Percentiles rank a stretch among this genome's conserved stretches.
Conservation (phyloP, 768 basidiomycete species). For the Mycena rosella region DNA sequence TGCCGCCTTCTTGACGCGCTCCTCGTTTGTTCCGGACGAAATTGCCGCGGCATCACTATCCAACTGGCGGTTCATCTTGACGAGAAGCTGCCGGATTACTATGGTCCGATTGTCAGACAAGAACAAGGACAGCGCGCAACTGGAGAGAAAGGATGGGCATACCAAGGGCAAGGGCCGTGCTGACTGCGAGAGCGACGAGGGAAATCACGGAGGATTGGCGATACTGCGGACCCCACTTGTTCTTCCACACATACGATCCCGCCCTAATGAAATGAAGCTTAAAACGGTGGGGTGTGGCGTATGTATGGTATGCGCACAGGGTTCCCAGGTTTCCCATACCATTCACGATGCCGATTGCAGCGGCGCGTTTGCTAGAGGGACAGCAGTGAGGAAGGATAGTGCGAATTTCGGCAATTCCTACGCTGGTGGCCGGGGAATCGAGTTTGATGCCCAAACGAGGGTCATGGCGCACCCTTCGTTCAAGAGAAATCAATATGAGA, state of each 20-base stretch:
- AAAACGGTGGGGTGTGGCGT: background rate
- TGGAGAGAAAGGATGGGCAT: constrained; percentile 18
- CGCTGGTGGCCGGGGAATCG: constrained; percentile 60
- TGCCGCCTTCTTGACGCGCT: constrained; percentile 61
- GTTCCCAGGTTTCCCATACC: constrained; percentile 59
- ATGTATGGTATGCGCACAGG: constrained; percentile 43
- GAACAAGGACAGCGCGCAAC: background rate
- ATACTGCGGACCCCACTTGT: constrained; percentile 57
- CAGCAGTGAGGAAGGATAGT: background rate
- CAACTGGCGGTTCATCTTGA: constrained; percentile 54
- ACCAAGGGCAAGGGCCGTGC: constrained; percentile 51
- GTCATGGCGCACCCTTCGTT: constrained; percentile 52
- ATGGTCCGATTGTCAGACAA: background rate
- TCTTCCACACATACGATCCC: constrained; percentile 58
- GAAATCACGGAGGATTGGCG: constrained; percentile 58
- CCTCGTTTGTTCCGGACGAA: constrained; percentile 47
- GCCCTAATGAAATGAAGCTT: constrained; percentile 42
- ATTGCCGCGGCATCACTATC: constrained; percentile 48
- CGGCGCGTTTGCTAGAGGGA: constrained; percentile 45
- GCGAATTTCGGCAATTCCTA: constrained; percentile 32
- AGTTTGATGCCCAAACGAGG: constrained; percentile 62
- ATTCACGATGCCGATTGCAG: constrained; percentile 60
- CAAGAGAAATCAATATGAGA: too few species aligned
- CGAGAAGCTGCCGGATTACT: constrained; percentile 57
- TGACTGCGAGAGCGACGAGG: constrained; percentile 48